Evolutionary conservation across 352 stramenopile genomes (phyloP).

Genomic region (Pythium dissotocum): DNA sequence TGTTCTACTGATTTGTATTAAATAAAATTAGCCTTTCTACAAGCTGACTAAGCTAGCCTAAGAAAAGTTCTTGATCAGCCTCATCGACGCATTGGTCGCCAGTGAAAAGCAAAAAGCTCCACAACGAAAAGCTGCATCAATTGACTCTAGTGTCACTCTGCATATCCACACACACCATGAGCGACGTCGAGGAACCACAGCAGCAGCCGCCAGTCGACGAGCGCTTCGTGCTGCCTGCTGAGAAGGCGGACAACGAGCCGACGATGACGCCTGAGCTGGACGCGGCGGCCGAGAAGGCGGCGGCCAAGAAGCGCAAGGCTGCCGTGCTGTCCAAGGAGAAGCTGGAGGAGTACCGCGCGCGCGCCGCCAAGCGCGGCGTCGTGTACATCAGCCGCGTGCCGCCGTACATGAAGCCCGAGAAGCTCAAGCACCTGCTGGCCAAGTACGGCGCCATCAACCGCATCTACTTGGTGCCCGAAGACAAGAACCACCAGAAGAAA

Average conservation of each 20-base stretch:
- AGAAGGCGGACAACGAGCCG: not conserved
- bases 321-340: slow-evolving; percentile 22
- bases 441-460: slow-evolving; percentile 93
- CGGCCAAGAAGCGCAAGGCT: slow-evolving; percentile 24
- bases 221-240: slow-evolving; percentile 2
- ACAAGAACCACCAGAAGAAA: slow-evolving; percentile 91
- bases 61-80: not conserved
- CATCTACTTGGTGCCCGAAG: slow-evolving; percentile 97
- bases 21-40: no score
- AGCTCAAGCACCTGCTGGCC: slow-evolving; percentile 91
- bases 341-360: slow-evolving; percentile 29
- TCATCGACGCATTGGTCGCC: slow-evolving; percentile 5
- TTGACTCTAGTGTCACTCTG: not conserved
- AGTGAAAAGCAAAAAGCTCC: not conserved
- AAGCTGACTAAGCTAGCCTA: slow-evolving; percentile 6
- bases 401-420: slow-evolving; percentile 96
- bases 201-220: not conserved
- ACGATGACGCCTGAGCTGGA: not conserved
- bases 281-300: not conserved
- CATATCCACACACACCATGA: not conserved
- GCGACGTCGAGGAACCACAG: not conserved
- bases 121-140: not conserved
- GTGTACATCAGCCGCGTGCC: slow-evolving; percentile 96
- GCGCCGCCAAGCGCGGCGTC: slow-evolving; percentile 25
- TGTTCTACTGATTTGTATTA: slow-evolving; percentile 8